Percentiles rank a stretch among this genome's conserved stretches.
Conservation (phyloP, 2,329 filamentous ascomycete genomes). For the Graphilbum sp. region DNA sequence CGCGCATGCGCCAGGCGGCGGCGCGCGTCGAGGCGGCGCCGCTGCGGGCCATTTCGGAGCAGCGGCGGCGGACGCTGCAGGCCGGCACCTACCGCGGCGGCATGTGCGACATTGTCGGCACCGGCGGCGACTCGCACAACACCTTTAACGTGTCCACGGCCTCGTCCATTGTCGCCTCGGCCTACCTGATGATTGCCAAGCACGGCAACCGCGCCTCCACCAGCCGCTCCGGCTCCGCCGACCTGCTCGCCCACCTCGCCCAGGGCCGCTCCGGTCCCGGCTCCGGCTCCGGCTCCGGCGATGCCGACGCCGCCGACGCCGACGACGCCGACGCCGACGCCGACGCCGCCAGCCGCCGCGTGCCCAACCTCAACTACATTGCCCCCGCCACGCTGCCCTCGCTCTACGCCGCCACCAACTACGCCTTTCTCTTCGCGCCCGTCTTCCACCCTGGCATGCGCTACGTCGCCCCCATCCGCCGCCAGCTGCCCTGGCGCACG, state of each 20-base stretch:
- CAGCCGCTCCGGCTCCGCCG: constrained; percentile 87
- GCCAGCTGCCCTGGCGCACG: constrained; percentile 81
- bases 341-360: constrained; percentile 18
- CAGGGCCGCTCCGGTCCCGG: too few relatives aligned
- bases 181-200: constrained; percentile 74
- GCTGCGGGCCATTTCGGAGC: constrained; percentile 44
- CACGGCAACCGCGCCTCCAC: constrained; percentile 94
- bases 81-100: constrained; percentile 70
- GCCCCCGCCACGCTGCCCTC: constrained; percentile 51
- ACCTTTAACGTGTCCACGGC: constrained; percentile 98
- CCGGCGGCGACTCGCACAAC: constrained; percentile 88
- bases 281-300: too few relatives aligned
- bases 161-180: constrained; percentile 76
- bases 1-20: constrained; percentile 69
- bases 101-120: constrained; percentile 91
- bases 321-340: too few relatives aligned
- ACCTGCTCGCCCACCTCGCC: constrained; percentile 61
- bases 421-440: constrained; percentile 89
- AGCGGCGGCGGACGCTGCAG: constrained; percentile 32
- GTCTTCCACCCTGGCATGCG: constrained; percentile 94
- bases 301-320: too few relatives aligned
- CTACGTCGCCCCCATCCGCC: constrained; percentile 71
- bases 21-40: constrained; percentile 49
- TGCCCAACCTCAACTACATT: constrained; percentile 61
- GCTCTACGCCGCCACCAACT: constrained; percentile 71